Percentiles rank a stretch among this genome's conserved stretches.
phyloP scores from a whole-genome alignment of 331 rosid genomes.

The Erythrophleum ivorense region DNA sequence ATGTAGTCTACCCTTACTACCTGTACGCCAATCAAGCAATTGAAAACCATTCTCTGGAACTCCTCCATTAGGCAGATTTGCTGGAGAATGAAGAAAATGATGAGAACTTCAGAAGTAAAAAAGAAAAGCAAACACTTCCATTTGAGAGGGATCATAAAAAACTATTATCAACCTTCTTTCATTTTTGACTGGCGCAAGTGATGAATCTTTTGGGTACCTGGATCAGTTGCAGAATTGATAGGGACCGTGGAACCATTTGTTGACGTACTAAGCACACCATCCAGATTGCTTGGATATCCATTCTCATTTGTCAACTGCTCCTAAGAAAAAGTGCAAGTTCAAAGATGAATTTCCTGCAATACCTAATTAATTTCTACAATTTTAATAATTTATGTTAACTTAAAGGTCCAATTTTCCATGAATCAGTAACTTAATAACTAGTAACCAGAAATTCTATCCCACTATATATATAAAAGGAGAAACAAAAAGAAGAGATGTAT shows the following conservation, averaged over 20 bases:
- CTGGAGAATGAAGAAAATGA: constrained; percentile 34
- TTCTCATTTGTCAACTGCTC: constrained; percentile 55
- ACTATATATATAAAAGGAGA: neutral
- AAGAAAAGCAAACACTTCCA: constrained; percentile 23
- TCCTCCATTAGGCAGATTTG: constrained; percentile 64
- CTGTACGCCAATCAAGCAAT: constrained; percentile 64
- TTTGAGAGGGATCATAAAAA: constrained; percentile 36
- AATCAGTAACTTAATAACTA: constrained; percentile 38
- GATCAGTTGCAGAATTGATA: constrained; percentile 41
- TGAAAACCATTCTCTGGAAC: constrained; percentile 61
- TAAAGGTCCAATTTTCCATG: constrained; percentile 30
- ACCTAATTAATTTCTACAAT: constrained; percentile 22
- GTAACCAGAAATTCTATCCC: constrained; percentile 27
- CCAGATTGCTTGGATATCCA: constrained; percentile 50
- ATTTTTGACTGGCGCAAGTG: constrained; percentile 46
- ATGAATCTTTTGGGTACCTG: constrained; percentile 48
- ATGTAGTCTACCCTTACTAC: constrained; percentile 68
- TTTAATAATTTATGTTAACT: neutral
- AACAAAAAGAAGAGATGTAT: constrained; percentile 38
- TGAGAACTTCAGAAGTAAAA: constrained; percentile 30
- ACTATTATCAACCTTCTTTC: constrained; percentile 60
- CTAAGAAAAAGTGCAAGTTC: constrained; percentile 54
- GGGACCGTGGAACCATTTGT: constrained; percentile 52
- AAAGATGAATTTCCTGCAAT: constrained; percentile 34
- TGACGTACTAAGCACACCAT: constrained; percentile 44